phyloP scores from a whole-genome alignment of 2,329 filamentous ascomycete genomes.

The Xylaria arbuscula region DNA sequence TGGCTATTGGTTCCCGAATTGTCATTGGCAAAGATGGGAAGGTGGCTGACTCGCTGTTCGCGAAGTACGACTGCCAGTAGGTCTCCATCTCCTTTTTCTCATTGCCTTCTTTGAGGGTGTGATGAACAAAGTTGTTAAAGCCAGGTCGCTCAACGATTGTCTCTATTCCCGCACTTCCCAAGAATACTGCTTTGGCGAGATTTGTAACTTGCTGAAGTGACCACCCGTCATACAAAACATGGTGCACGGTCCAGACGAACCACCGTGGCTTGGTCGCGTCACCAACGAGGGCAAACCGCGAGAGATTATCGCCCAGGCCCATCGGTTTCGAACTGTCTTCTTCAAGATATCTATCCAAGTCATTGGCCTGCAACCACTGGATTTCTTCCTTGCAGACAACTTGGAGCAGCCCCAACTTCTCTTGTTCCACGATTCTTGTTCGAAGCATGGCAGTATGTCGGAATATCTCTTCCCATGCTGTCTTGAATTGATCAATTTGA shows the following conservation, averaged over 20 bases:
- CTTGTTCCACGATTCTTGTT: conserved; percentile 2
- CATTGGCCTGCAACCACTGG: conserved; percentile 4
- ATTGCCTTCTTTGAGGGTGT: background rate
- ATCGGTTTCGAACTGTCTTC: conserved; percentile 4
- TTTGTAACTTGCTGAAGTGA: background rate
- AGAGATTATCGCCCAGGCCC: background rate
- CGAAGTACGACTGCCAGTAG: conserved; percentile 1
- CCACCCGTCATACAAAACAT: conserved; percentile 3
- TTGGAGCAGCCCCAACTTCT: background rate
- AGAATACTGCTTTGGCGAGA: conserved; percentile 2
- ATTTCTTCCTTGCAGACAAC: conserved; percentile 1
- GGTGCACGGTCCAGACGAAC: conserved; percentile 2
- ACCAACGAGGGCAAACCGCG: background rate
- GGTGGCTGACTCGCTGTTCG: conserved; percentile 2
- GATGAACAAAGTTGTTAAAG: background rate
- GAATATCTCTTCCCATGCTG: conserved; percentile 4
- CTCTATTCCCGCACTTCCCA: background rate
- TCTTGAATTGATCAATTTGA: background rate
- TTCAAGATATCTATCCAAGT: conserved; percentile 2
- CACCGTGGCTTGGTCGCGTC: background rate
- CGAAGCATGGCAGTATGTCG: background rate
- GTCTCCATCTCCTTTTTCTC: background rate
- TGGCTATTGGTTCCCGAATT: background rate
- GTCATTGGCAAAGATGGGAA: conserved; percentile 3
- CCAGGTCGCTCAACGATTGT: background rate